Evolutionary conservation across 331 rosid species (phyloP).

Genomic region (Quercus phellos): DNA sequence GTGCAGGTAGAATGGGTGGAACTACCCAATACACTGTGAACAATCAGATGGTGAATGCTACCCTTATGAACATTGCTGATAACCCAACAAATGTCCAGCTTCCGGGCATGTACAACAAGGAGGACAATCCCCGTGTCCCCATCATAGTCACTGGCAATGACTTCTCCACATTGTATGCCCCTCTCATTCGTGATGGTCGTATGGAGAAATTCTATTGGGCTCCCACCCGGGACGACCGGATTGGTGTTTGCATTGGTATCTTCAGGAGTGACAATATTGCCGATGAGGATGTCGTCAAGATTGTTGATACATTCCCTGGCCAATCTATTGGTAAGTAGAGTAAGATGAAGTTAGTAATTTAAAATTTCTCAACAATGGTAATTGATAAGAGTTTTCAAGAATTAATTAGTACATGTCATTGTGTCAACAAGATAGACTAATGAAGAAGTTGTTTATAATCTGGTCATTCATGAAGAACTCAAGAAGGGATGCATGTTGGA

Average conservation of each 20-base stretch:
- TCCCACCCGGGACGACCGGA: constrained; percentile 52
- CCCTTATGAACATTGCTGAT: constrained; percentile 62
- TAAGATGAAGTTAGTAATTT: not conserved
- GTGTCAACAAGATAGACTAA: too few relatives aligned
- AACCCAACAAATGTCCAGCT: constrained; percentile 58
- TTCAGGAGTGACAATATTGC: constrained; percentile 41
- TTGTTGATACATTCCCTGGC: constrained; percentile 54
- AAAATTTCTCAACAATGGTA: too few relatives aligned
- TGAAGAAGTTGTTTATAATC: too few relatives aligned
- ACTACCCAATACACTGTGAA: constrained; percentile 59
- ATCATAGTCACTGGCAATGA: constrained; percentile 53
- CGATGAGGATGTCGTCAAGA: constrained; percentile 35
- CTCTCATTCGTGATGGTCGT: constrained; percentile 60
- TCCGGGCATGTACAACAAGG: constrained; percentile 57
- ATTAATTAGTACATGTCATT: too few relatives aligned
- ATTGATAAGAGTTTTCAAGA: too few relatives aligned
- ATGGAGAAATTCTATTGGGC: constrained; percentile 65
- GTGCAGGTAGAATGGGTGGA: constrained; percentile 58
- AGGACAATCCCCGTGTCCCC: constrained; percentile 51
- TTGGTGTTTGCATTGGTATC: constrained; percentile 48
- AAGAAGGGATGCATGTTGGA: not conserved
- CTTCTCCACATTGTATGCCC: constrained; percentile 56
- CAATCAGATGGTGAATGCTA: constrained; percentile 60
- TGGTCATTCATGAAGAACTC: not conserved
- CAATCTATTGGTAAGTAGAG: constrained; percentile 50